These are phyloP conservation scores for Papilionanthe hybrid DNA, from an alignment of 116 monocot species.

Conservation along the genomic window DNA sequence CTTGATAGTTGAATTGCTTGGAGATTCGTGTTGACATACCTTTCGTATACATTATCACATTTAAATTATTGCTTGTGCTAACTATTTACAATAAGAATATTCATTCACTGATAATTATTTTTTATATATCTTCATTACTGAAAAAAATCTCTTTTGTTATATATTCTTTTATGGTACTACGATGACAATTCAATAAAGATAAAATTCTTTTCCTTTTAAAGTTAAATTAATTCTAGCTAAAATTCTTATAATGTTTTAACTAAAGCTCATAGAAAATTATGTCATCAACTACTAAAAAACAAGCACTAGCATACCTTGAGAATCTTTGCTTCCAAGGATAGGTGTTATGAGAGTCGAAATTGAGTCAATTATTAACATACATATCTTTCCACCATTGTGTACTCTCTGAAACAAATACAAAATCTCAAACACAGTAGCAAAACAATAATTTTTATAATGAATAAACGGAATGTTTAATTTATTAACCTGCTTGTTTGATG, in stretches of 20 bases:
- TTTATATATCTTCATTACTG: no score
- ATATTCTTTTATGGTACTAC: background rate
- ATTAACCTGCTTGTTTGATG: constrained; percentile 40
- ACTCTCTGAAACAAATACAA: constrained; percentile 32
- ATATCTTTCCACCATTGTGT: constrained; percentile 23
- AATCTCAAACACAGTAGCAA: constrained; percentile 5
- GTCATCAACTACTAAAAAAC: constrained; percentile 1
- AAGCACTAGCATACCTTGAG: constrained; percentile 49
- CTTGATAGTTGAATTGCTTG: no score
- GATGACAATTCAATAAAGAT: background rate
- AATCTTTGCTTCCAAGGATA: constrained; percentile 61
- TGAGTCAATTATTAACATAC: constrained; percentile 76
- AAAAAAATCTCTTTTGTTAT: no score
- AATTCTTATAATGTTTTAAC: background rate
- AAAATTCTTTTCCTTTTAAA: background rate
- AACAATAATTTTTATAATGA: background rate
- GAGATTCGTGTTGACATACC: no score
- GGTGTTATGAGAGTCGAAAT: constrained; percentile 73
- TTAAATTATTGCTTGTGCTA: no score
- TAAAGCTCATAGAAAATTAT: background rate
- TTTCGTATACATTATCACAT: no score
- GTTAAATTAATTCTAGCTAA: background rate
- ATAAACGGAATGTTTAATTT: background rate
- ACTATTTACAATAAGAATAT: no score
- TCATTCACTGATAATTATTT: no score